phyloP scores from a whole-genome alignment of 768 basidiomycete species.

The Daedalea quercina region DNA sequence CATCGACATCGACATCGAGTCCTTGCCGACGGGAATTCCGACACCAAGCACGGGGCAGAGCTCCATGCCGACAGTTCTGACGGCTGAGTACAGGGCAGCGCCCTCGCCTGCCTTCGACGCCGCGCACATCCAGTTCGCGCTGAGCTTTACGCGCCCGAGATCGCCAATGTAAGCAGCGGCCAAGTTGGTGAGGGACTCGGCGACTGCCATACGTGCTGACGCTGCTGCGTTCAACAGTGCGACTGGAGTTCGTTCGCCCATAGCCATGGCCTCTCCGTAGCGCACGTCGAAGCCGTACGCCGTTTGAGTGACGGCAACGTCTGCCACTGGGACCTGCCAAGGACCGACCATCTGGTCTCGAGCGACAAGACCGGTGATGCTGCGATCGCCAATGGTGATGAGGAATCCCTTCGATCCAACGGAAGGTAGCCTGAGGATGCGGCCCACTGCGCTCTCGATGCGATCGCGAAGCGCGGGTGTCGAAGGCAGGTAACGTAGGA shows the following conservation, averaged over 20 bases:
- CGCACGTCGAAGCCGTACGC: slow-evolving; percentile 86
- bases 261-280: slow-evolving; percentile 94
- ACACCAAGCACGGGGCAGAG: slow-evolving; percentile 90
- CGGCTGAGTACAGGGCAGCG: slow-evolving; percentile 82
- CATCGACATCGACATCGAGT: slow-evolving; percentile 99
- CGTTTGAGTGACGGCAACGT: slow-evolving; percentile 93
- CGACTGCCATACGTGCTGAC: slow-evolving; percentile 94
- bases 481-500: slow-evolving; percentile 58
- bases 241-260: slow-evolving; percentile 94
- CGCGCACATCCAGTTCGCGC: slow-evolving; percentile 99
- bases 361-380: slow-evolving; percentile 89
- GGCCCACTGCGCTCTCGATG: slow-evolving; percentile 59
- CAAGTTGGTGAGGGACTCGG: slow-evolving; percentile 88
- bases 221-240: slow-evolving; percentile 85
- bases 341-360: slow-evolving; percentile 99
- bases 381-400: slow-evolving; percentile 95
- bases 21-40: slow-evolving; percentile 97
- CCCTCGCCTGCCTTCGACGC: slow-evolving; percentile 88
- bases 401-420: slow-evolving; percentile 97
- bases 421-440: slow-evolving; percentile 85
- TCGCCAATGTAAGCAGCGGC: slow-evolving; percentile 70
- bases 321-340: slow-evolving; percentile 96
- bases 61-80: slow-evolving; percentile 85
- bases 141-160: slow-evolving; percentile 80
- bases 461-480: slow-evolving; percentile 35